Evolutionary conservation across 2,329 filamentous ascomycete genomes (phyloP).

Genomic region (Talaromyces albobiverticillius): DNA sequence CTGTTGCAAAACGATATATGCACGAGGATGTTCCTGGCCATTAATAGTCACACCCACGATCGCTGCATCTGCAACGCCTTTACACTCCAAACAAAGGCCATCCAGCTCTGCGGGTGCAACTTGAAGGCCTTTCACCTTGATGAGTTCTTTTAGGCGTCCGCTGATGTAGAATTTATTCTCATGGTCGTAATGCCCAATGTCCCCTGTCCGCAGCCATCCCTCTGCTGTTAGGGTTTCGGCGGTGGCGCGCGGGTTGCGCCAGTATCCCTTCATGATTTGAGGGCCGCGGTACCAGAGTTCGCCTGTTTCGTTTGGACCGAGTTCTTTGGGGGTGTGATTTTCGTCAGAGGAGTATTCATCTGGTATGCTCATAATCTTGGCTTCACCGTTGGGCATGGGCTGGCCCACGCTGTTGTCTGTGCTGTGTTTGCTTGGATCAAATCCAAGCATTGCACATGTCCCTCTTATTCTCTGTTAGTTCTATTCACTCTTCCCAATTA

Average conservation of each 20-base stretch:
- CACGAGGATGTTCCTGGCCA: conserved; percentile 63
- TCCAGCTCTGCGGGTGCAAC: conserved; percentile 62
- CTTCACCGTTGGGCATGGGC: conserved; percentile 67
- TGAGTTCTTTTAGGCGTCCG: conserved; percentile 67
- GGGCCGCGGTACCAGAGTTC: conserved; percentile 73
- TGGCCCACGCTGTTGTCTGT: conserved; percentile 52
- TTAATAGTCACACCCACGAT: conserved; percentile 62
- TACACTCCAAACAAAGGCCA: conserved; percentile 55
- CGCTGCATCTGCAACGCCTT: conserved; percentile 61
- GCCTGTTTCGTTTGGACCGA: conserved; percentile 48
- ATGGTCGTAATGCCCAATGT: conserved; percentile 65
- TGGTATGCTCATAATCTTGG: conserved; percentile 58
- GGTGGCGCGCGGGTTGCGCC: conserved; percentile 68
- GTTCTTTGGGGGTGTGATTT: conserved; percentile 1
- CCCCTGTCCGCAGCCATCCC: conserved; percentile 70
- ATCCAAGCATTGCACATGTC: conserved; percentile 68
- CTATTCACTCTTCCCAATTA: background rate
- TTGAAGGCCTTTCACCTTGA: conserved; percentile 62
- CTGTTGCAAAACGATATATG: conserved; percentile 60
- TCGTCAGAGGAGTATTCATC: conserved; percentile 3
- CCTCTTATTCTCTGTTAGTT: conserved; percentile 60
- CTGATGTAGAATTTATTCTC: conserved; percentile 69
- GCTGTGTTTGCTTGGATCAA: conserved; percentile 54
- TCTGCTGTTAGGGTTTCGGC: conserved; percentile 59
- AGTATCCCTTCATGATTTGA: conserved; percentile 74